These are phyloP conservation scores for Talaromyces stipitatus DNA, from an alignment of 495 filamentous ascomycete genomes.

Conservation along the genomic window DNA sequence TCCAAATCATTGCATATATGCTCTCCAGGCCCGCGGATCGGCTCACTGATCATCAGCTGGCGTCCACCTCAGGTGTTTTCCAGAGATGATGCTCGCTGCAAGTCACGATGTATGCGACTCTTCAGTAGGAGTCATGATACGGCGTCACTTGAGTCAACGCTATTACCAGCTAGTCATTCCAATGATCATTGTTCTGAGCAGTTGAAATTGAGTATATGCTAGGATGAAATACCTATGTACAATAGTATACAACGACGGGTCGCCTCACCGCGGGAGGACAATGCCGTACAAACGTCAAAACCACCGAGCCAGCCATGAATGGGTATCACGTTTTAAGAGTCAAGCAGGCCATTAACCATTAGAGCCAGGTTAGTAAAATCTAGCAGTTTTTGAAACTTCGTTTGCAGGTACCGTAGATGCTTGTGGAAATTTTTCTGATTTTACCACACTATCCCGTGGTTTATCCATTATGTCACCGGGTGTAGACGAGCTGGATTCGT, in stretches of 20 bases:
- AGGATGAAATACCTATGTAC: not conserved
- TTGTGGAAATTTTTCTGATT: not conserved
- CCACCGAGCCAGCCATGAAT: not conserved
- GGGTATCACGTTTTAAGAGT: slow-evolving; percentile 1
- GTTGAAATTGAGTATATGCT: not conserved
- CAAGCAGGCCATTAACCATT: not conserved
- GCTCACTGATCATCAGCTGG: no score
- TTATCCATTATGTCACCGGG: not conserved
- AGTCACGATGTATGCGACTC: no score
- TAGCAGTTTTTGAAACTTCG: not conserved
- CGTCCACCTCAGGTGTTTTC: no score
- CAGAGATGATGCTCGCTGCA: no score
- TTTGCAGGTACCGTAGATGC: not conserved
- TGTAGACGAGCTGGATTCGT: not conserved
- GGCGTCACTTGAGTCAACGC: no score
- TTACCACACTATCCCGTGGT: not conserved
- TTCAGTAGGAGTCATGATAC: no score
- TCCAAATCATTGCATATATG: no score
- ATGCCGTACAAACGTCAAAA: not conserved
- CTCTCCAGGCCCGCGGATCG: no score
- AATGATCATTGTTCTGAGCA: no score
- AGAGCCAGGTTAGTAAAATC: not conserved
- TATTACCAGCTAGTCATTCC: not conserved
- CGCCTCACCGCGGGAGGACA: not conserved
- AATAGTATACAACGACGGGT: not conserved